Conservation (phyloP, 768 basidiomycete species). For the Royoungia palumana region DNA sequence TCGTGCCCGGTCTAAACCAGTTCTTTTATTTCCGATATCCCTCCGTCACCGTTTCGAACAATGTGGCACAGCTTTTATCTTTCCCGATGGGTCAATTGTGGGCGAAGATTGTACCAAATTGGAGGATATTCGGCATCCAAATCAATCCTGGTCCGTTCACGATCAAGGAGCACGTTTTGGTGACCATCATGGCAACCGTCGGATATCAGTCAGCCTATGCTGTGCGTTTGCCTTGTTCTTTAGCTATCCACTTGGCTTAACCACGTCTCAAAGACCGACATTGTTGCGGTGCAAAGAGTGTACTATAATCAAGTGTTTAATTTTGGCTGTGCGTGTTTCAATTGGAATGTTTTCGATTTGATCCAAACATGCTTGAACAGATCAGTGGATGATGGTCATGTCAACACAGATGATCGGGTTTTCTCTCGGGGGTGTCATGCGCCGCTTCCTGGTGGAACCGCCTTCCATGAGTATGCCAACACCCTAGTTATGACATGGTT, state of each 20-base stretch:
- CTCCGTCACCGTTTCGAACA: slow-evolving; percentile 37
- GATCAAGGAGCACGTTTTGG: slow-evolving; percentile 71
- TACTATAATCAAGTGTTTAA: slow-evolving; percentile 59
- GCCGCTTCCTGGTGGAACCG: slow-evolving; percentile 62
- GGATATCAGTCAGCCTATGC: slow-evolving; percentile 29
- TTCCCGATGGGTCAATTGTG: slow-evolving; percentile 67
- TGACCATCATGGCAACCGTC: slow-evolving; percentile 65
- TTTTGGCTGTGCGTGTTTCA: slow-evolving; percentile 40
- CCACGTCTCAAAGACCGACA: slow-evolving; percentile 46
- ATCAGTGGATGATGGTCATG: slow-evolving; percentile 62
- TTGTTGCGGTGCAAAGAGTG: slow-evolving; percentile 69
- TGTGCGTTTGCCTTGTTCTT: slow-evolving; percentile 7
- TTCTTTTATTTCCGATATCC: slow-evolving; percentile 76
- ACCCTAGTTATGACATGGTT: not conserved
- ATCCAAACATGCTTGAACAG: slow-evolving; percentile 21
- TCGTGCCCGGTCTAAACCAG: slow-evolving; percentile 73
- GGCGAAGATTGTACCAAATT: slow-evolving; percentile 51
- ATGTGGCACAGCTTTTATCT: slow-evolving; percentile 71
- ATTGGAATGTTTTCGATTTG: not conserved
- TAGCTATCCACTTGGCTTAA: not conserved
- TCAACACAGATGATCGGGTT: slow-evolving; percentile 72
- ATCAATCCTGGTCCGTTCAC: slow-evolving; percentile 77
- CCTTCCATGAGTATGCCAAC: slow-evolving; percentile 56
- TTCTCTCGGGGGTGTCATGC: slow-evolving; percentile 55
- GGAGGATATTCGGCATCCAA: slow-evolving; percentile 52